Percentiles rank a stretch among this genome's conserved stretches.
These are phyloP conservation scores for Juncus effusus DNA, from an alignment of 176 grass and related monocot species.

Conservation along the genomic window DNA sequence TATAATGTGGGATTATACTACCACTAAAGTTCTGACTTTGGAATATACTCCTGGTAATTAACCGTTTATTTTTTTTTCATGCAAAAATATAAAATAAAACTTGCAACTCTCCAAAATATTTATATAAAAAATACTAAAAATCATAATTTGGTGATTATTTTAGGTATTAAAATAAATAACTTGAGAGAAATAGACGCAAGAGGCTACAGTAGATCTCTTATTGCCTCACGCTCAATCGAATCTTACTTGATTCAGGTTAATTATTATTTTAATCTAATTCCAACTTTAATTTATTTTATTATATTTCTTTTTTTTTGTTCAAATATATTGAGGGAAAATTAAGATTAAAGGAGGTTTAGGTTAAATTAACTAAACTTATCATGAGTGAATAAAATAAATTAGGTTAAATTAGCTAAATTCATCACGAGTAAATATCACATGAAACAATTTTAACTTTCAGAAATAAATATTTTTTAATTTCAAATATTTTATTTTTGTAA, in stretches of 20 bases:
- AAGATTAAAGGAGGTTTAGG: neutral
- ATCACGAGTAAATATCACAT: neutral
- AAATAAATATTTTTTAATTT: neutral
- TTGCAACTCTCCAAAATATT: too few species aligned
- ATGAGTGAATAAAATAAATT: neutral
- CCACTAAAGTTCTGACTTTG: slow-evolving; percentile 78
- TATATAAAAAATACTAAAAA: too few species aligned
- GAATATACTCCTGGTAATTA: slow-evolving; percentile 78
- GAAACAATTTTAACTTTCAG: neutral
- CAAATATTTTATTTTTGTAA: slow-evolving; percentile 21
- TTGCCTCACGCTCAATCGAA: slow-evolving; percentile 87
- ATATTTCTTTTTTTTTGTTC: slow-evolving; percentile 11
- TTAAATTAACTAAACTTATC: neutral
- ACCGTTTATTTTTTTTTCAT: slow-evolving; percentile 22
- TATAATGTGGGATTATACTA: slow-evolving; percentile 91
- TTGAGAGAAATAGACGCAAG: slow-evolving; percentile 59
- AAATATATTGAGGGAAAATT: neutral
- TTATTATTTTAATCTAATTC: slow-evolving; percentile 16
- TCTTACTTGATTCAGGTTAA: slow-evolving; percentile 95
- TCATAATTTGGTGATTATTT: slow-evolving; percentile 12
- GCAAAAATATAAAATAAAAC: neutral
- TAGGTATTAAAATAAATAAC: slow-evolving; percentile 93
- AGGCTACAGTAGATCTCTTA: slow-evolving; percentile 65
- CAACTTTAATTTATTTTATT: slow-evolving; percentile 16
- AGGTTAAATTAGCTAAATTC: neutral